A percentile compares a stretch with the other conserved stretches of the same genome.
These are phyloP conservation scores for Neurospora sp. DNA, from an alignment of 495 filamentous ascomycete species.

Conservation along the genomic window DNA sequence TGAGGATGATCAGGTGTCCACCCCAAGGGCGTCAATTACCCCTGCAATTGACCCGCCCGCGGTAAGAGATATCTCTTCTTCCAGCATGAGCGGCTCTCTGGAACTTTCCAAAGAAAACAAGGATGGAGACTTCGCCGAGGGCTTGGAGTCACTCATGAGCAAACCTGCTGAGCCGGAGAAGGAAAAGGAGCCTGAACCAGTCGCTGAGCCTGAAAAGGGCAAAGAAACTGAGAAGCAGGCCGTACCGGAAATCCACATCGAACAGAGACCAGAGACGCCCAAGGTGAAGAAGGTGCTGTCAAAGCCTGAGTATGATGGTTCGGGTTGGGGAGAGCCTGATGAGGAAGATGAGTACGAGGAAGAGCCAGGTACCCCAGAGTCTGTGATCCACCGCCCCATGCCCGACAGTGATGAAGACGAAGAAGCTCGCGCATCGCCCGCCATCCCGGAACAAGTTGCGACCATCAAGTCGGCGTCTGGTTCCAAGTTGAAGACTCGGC, in stretches of 20 bases:
- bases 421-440: constrained; percentile 40
- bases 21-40: constrained; percentile 31
- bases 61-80: constrained; percentile 1
- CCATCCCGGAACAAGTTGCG: constrained; percentile 72
- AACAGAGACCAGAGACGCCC: background rate
- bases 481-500: constrained; percentile 78
- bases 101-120: constrained; percentile 11
- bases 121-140: constrained; percentile 27
- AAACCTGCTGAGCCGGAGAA: constrained; percentile 19
- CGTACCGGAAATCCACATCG: constrained; percentile 16
- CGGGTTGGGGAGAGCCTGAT: constrained; percentile 42
- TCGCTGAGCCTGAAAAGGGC: constrained; percentile 23
- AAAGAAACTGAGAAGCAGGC: constrained; percentile 31
- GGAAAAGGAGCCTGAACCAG: constrained; percentile 10
- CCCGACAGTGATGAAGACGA: constrained; percentile 38
- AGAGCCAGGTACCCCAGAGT: constrained; percentile 77
- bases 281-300: constrained; percentile 27
- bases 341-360: constrained; percentile 41
- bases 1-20: constrained; percentile 28
- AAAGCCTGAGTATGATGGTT: constrained; percentile 47
- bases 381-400: constrained; percentile 78
- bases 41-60: constrained; percentile 11
- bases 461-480: constrained; percentile 82
- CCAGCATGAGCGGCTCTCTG: constrained; percentile 4
- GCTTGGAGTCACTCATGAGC: constrained; percentile 33